Percentiles rank a stretch among this genome's conserved stretches.
Conservation (phyloP, 352 stramenopile genomes). For the Phytophthora aleatoria region DNA sequence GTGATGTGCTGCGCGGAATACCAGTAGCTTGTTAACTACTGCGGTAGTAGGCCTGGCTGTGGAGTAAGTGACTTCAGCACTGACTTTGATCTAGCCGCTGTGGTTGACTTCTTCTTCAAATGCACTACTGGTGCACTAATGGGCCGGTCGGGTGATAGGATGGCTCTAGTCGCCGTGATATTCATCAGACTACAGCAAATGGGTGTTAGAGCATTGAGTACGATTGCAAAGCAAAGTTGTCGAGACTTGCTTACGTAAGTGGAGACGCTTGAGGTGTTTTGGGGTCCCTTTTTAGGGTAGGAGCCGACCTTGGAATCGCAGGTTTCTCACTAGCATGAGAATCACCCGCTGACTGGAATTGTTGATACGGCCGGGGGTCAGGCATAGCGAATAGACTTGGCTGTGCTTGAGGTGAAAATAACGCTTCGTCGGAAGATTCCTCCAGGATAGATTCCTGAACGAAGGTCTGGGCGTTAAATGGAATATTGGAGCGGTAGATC, state of each 20-base stretch:
- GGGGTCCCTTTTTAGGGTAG: conserved; percentile 15
- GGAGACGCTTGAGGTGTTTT: conserved; percentile 25
- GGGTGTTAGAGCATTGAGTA: background rate
- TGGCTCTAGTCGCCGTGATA: conserved; percentile 44
- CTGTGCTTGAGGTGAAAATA: conserved; percentile 6
- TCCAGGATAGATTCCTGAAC: conserved; percentile 30
- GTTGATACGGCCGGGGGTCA: conserved; percentile 14
- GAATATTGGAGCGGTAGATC: conserved; percentile 68
- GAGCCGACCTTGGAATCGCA: conserved; percentile 28
- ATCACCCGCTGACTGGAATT: conserved; percentile 33
- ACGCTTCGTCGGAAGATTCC: conserved; percentile 14
- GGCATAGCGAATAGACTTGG: background rate
- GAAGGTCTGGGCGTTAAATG: conserved; percentile 53
- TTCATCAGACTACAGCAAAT: conserved; percentile 34
- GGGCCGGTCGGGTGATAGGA: conserved; percentile 41
- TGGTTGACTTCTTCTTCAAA: conserved; percentile 48
- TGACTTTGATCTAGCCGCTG: conserved; percentile 23
- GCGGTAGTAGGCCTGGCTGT: conserved; percentile 6
- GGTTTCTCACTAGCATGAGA: conserved; percentile 26
- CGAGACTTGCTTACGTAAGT: conserved; percentile 30
- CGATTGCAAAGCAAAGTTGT: background rate
- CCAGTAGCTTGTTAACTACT: conserved; percentile 9
- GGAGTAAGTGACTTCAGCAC: conserved; percentile 15
- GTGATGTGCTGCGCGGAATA: background rate
- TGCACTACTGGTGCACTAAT: conserved; percentile 61